Conservation (phyloP, 352 stramenopile species). For the Peronospora belbahrii region DNA sequence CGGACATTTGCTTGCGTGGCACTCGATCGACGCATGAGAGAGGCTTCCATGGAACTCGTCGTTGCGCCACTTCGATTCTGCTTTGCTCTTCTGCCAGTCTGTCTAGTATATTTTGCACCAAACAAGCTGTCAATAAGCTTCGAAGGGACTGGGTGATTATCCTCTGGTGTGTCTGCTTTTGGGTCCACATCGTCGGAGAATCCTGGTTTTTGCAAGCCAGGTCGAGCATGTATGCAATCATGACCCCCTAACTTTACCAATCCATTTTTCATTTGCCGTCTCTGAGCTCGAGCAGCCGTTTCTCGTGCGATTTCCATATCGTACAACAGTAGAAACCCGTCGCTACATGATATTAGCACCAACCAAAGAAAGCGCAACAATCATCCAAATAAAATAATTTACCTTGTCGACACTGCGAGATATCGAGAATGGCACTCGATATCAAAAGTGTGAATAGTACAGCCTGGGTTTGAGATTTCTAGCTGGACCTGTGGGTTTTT, state of each 20-base stretch:
- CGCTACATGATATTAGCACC: slow-evolving; percentile 27
- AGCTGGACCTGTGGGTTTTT: slow-evolving; percentile 67
- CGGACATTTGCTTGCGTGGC: slow-evolving; percentile 7
- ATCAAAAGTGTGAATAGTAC: slow-evolving; percentile 51
- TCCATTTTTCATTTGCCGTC: slow-evolving; percentile 32
- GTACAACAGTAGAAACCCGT: slow-evolving; percentile 73
- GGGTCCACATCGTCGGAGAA: slow-evolving; percentile 7
- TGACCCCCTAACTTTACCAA: slow-evolving; percentile 38
- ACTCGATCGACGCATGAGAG: slow-evolving; percentile 6
- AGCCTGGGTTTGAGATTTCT: slow-evolving; percentile 50
- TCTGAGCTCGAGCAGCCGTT: slow-evolving; percentile 36
- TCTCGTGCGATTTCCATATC: slow-evolving; percentile 71
- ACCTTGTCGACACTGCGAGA: slow-evolving; percentile 60
- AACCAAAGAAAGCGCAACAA: no score
- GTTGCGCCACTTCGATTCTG: slow-evolving; percentile 3
- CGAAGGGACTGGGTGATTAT: slow-evolving; percentile 39
- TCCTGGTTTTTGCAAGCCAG: slow-evolving; percentile 19
- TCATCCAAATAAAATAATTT: slow-evolving; percentile 2
- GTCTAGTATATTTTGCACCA: slow-evolving; percentile 27
- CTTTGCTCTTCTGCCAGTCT: slow-evolving; percentile 3
- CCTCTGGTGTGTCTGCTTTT: slow-evolving; percentile 2
- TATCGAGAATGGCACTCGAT: slow-evolving; percentile 69
- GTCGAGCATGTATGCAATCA: slow-evolving; percentile 31
- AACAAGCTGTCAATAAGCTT: slow-evolving; percentile 75
- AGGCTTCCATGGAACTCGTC: neutral